A percentile compares a stretch with the other conserved stretches of the same genome.
Evolutionary conservation across 805 yeast species (phyloP).

Genomic region (Saccharomycopsis sp.): DNA sequence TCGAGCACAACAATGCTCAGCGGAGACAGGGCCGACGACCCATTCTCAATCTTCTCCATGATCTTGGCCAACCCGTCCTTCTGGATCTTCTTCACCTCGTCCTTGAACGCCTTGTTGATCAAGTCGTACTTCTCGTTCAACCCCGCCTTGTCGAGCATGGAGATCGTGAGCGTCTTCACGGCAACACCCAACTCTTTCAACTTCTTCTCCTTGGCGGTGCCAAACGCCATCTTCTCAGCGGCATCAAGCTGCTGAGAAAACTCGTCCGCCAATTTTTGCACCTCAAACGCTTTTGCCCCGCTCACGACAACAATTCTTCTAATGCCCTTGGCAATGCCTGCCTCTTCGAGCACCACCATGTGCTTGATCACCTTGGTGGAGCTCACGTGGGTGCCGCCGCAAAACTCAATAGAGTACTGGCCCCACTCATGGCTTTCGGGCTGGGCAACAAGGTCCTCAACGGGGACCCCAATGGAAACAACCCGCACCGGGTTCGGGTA

Average conservation of each 20-base stretch:
- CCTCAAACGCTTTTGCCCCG: slow-evolving; percentile 83
- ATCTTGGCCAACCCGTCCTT: slow-evolving; percentile 82
- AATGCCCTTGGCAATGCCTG: slow-evolving; percentile 97
- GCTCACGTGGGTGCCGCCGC: slow-evolving; percentile 98
- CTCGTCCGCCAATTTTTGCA: slow-evolving; percentile 73
- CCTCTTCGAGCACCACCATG: slow-evolving; percentile 82
- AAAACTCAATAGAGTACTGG: slow-evolving; percentile 79
- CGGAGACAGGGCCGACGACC: slow-evolving; percentile 41
- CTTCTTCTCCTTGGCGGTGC: slow-evolving; percentile 69
- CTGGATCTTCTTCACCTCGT: slow-evolving; percentile 78
- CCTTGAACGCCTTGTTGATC: slow-evolving; percentile 81
- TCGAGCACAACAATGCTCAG: slow-evolving; percentile 56
- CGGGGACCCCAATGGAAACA: slow-evolving; percentile 88
- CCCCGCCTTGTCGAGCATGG: slow-evolving; percentile 70
- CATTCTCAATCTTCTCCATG: slow-evolving; percentile 55
- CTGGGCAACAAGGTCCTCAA: slow-evolving; percentile 64
- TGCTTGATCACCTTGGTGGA: slow-evolving; percentile 91
- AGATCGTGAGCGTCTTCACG: slow-evolving; percentile 72
- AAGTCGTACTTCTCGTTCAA: slow-evolving; percentile 65
- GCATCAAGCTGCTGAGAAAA: slow-evolving; percentile 53
- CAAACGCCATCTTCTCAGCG: slow-evolving; percentile 57
- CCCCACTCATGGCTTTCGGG: slow-evolving; percentile 74
- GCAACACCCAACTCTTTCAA: slow-evolving; percentile 79
- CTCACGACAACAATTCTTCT: slow-evolving; percentile 97
- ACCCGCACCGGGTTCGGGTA: slow-evolving; percentile 99